These are phyloP conservation scores for Suillus paluster DNA, from an alignment of 768 basidiomycete genomes.

Conservation along the genomic window DNA sequence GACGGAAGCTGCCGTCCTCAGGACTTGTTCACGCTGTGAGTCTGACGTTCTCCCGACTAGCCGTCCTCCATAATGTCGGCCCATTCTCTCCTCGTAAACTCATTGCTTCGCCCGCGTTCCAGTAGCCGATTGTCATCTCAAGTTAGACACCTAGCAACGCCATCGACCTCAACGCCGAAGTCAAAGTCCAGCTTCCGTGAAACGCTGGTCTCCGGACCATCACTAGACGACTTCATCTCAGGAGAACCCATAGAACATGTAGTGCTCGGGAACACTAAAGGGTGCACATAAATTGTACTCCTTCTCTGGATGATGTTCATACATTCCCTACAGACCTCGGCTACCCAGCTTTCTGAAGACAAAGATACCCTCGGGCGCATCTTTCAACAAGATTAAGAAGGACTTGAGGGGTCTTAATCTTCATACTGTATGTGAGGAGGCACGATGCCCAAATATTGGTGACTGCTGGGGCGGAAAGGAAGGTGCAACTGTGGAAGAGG, in stretches of 20 bases:
- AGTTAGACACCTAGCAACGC: slow-evolving; percentile 51
- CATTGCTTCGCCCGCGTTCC: slow-evolving; percentile 15
- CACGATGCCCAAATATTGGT: slow-evolving; percentile 98
- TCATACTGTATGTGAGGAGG: slow-evolving; percentile 98
- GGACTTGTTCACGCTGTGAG: not conserved
- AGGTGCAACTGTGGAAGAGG: slow-evolving; percentile 66
- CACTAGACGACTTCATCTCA: slow-evolving; percentile 82
- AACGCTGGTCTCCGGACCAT: slow-evolving; percentile 66
- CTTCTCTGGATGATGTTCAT: slow-evolving; percentile 9
- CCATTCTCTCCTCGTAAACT: slow-evolving; percentile 14
- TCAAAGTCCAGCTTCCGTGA: slow-evolving; percentile 51
- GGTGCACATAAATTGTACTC: slow-evolving; percentile 45
- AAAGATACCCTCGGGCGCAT: slow-evolving; percentile 85
- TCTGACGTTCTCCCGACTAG: not conserved
- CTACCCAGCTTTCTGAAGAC: slow-evolving; percentile 90
- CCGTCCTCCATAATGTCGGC: slow-evolving; percentile 16
- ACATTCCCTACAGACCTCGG: slow-evolving; percentile 60
- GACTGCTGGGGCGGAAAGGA: slow-evolving; percentile 97
- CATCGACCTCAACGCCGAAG: slow-evolving; percentile 35
- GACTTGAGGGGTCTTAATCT: slow-evolving; percentile 90
- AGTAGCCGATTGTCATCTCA: slow-evolving; percentile 20
- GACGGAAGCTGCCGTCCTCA: not conserved
- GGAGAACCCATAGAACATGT: slow-evolving; percentile 59
- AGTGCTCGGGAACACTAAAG: slow-evolving; percentile 70
- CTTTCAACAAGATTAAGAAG: slow-evolving; percentile 92